phyloP scores from a whole-genome alignment of 2,329 filamentous ascomycete species.

The Periconia sp. region DNA sequence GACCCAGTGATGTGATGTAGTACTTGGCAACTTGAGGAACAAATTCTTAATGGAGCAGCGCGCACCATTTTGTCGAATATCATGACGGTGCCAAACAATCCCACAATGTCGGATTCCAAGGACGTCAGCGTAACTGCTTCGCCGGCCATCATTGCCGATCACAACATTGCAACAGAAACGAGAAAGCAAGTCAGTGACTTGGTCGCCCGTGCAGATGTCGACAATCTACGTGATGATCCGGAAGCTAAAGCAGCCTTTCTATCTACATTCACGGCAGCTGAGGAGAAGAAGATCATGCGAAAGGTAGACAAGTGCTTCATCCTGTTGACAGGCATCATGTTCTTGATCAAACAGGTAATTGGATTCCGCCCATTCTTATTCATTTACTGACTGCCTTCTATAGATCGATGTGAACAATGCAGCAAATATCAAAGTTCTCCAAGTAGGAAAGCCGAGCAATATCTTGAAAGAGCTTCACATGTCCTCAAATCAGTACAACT shows the following conservation, averaged over 20 bases:
- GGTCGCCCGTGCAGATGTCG: conserved; percentile 18
- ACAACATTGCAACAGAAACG: conserved; percentile 13
- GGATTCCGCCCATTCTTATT: background rate
- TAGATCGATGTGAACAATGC: conserved; percentile 32
- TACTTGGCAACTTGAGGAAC: background rate
- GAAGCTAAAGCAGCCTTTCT: conserved; percentile 27
- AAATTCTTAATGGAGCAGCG: background rate
- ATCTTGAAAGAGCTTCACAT: conserved; percentile 27
- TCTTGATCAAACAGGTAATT: conserved; percentile 28
- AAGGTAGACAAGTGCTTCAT: conserved; percentile 30
- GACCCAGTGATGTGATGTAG: too few relatives aligned
- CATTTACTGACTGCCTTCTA: background rate
- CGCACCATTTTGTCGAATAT: background rate
- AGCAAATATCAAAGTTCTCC: conserved; percentile 27
- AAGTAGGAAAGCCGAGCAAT: conserved; percentile 26
- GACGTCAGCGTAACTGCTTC: conserved; percentile 5
- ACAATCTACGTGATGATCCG: conserved; percentile 24
- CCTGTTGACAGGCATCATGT: conserved; percentile 29
- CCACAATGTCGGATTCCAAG: conserved; percentile 7
- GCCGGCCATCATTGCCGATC: conserved; percentile 14
- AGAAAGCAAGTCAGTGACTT: conserved; percentile 14
- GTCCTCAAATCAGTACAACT: conserved; percentile 30
- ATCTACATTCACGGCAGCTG: conserved; percentile 24
- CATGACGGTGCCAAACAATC: background rate
- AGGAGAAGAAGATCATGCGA: conserved; percentile 29